Base-by-base conservation (phyloP, 108 stramenopile species). In the Pseudonitzschia pungens region DNA sequence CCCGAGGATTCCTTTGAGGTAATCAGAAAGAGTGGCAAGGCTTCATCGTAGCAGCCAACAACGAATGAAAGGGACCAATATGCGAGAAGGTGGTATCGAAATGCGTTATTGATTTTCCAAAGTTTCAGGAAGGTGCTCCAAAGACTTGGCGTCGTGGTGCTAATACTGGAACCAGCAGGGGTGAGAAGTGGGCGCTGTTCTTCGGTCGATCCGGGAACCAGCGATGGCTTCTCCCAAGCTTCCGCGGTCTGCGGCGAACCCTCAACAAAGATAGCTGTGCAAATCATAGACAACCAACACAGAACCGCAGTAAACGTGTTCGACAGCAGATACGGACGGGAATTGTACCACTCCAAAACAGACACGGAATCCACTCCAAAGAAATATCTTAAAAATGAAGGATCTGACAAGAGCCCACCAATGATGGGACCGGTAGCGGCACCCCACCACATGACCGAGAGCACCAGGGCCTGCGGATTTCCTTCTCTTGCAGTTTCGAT, bases 31-130 rank as follows among this genome's bases (percentile, higher is more conserved):
- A 82, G 77, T 5, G 81, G 78, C 48, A 82, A 79, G 26, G 76
- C 81, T 40, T 82, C 81, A 43, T 77, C 81, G 3, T 67, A 66
- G 26, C 50, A 50, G 15, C 68, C 70, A 12, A 71, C 54, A n/a
- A 65, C 64, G 24, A 82, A 75, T 1, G 81, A 77, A 51, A 75
- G 73, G 11, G 67, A 53, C 81, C 81, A 82, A 53, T 82, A 82
- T 1, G 77, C 81, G 21, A 75, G 64, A 31, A 77, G 50, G 60
- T 77, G 81, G 12, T 32, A n/a, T 60, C 81, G 60, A 26, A 74
- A 69, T 29, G 64, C 70, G 21, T 56, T 41, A 28, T 55, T 55
- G 22, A 4, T 55, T 10, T 55, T 55, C 54, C 9, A 24, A 22
- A 55, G 54, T 77, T 58, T 2, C 51, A 50, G 67, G 58, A 74